phyloP scores from a whole-genome alignment of 106 monocot species.

The Platanthera guangdongensis region DNA sequence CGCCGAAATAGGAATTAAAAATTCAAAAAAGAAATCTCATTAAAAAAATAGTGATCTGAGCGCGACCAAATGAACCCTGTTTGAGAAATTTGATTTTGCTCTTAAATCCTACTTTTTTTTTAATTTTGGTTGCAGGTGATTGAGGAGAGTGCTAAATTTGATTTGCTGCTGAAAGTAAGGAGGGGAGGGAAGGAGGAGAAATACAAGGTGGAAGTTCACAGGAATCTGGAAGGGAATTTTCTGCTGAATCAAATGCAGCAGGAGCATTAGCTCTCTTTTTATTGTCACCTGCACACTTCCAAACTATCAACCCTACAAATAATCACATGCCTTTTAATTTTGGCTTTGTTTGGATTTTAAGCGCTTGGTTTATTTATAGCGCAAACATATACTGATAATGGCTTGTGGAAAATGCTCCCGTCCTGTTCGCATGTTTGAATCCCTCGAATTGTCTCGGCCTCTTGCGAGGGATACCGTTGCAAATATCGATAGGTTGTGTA shows the following conservation, averaged over 20 bases:
- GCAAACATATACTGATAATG: no score
- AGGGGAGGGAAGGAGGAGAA: slow-evolving; percentile 83
- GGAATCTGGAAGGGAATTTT: slow-evolving; percentile 64
- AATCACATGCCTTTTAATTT: not conserved
- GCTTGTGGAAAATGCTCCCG: no score
- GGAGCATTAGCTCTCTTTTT: slow-evolving; percentile 24
- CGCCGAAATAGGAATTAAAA: no score
- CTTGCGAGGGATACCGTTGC: no score
- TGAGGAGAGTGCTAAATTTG: slow-evolving; percentile 64
- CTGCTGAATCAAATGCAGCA: slow-evolving; percentile 55
- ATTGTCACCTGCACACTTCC: not conserved
- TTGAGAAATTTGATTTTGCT: not conserved
- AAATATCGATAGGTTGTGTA: no score
- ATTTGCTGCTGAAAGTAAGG: slow-evolving; percentile 77
- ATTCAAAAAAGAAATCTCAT: no score
- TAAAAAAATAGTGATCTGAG: no score
- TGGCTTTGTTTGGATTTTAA: not conserved
- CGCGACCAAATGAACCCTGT: no score
- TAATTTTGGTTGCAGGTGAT: slow-evolving; percentile 39
- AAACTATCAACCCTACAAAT: not conserved
- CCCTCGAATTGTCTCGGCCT: no score
- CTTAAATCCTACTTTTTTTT: not conserved
- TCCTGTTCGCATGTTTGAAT: no score
- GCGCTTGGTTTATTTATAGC: no score
- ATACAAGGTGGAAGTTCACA: slow-evolving; percentile 84